These are phyloP conservation scores for Puccinia polysora DNA, from an alignment of 1,284 basidiomycete species.

Conservation along the genomic window DNA sequence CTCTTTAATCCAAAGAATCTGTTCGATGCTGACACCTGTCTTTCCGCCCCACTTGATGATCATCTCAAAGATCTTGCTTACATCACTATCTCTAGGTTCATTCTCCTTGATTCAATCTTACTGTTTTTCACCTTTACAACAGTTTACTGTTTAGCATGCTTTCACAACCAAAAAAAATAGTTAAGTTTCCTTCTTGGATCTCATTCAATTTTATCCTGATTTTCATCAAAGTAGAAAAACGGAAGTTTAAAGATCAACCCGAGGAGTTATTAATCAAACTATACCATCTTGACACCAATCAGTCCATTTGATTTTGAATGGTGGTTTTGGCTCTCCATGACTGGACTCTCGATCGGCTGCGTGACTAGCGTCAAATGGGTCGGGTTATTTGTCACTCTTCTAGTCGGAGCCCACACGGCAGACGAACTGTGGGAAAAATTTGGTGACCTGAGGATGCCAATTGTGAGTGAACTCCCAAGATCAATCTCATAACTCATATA, in stretches of 20 bases:
- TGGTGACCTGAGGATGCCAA: constrained; percentile 86
- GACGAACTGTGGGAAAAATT: constrained; percentile 99
- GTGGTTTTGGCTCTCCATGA: constrained; percentile 91
- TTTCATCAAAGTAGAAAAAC: neutral
- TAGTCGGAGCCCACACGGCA: constrained; percentile 92
- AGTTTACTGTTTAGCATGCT: constrained; percentile 88
- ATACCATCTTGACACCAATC: too few species aligned
- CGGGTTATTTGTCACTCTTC: constrained; percentile 86
- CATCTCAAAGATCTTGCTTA: constrained; percentile 74
- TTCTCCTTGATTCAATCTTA: constrained; percentile 94
- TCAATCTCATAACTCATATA: too few species aligned
- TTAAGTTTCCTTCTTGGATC: neutral
- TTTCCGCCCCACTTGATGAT: neutral
- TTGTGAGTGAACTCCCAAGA: constrained; percentile 59
- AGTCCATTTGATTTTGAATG: constrained; percentile 88
- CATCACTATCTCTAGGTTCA: constrained; percentile 93
- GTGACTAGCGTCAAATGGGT: constrained; percentile 98
- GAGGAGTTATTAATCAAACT: too few species aligned
- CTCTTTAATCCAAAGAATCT: neutral
- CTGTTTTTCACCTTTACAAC: constrained; percentile 97
- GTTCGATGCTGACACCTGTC: constrained; percentile 11
- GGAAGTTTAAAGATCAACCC: too few species aligned
- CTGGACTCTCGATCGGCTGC: constrained; percentile 86
- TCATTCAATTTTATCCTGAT: neutral
- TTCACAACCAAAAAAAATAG: constrained; percentile 77